Base-by-base conservation (phyloP, 2,329 filamentous ascomycete species). In the Hawksworthiomyces lignivorus region DNA sequence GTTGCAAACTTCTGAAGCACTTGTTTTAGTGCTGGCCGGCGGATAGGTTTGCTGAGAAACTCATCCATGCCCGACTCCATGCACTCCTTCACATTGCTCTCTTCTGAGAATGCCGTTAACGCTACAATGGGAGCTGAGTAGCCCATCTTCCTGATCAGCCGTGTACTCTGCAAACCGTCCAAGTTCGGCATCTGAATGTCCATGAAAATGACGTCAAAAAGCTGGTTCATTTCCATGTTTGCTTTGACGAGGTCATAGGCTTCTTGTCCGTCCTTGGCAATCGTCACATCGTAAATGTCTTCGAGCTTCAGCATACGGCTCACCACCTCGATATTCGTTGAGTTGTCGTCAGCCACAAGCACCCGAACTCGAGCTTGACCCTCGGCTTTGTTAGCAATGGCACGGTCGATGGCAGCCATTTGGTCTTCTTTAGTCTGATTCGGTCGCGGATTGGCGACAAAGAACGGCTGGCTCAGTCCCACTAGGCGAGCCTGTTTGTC, bases 151-250 rank as follows among this genome's bases (percentile, higher is more conserved):
- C 89, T 78, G 52, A 96, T 95, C 26, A 94, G 68, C 9, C 82
- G 76, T 1, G 89, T 95, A 35, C 84, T 89, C 58, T 95, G 83
- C 19, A 96, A 67, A 2, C 89, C 89, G 55, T 95, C 88, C 12
- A 96, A 73, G 48, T 92, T 94, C 4, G 89, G 89, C 89, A 96
- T 96, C 62, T 86, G 87, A 7, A 95, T 83, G 54, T 96, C 89
- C 89, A 95, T 96, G 56, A 95, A 92, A 48, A 96, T 90, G 20
- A 96, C 70, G 52, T 94, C 87, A 57, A 90, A 95, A 3, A 75
- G 74, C 41, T 75, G 70, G 39, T 81, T 74, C 21, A 73, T 74
- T 37, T 81, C 77, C 84, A 94, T 92, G 49, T 80, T 84, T 14
- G 79, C 79, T 57, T 87, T 89, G 50, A 95, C 88, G 21, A 84